Evolutionary conservation across 2,329 filamentous ascomycete genomes (phyloP).

Genomic region (Tympanopsis confertula): DNA sequence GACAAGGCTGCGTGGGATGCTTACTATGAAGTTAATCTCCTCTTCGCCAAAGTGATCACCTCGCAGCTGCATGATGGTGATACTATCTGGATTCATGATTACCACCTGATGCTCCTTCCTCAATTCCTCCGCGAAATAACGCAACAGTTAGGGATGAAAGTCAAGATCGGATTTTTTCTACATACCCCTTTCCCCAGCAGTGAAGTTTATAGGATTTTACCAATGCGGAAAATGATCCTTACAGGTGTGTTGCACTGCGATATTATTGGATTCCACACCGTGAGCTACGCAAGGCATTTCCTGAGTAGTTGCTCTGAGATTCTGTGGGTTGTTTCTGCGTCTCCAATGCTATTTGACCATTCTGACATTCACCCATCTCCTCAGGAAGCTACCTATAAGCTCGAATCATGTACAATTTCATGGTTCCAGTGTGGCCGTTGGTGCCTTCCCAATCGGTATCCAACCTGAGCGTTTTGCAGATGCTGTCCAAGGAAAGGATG

Average conservation of each 20-base stretch:
- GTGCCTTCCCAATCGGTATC: constrained; percentile 94
- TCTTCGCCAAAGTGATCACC: constrained; percentile 81
- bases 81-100: constrained; percentile 96
- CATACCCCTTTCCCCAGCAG: constrained; percentile 95
- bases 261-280: constrained; percentile 94
- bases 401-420: too few species aligned
- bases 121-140: constrained; percentile 90
- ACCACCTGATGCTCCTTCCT: constrained; percentile 93
- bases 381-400: constrained; percentile 48
- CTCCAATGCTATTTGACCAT: not conserved
- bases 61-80: constrained; percentile 86
- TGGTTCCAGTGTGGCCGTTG: constrained; percentile 79
- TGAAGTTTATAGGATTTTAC: constrained; percentile 91
- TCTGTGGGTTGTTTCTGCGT: constrained; percentile 61
- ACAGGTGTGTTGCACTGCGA: constrained; percentile 85
- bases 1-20: constrained; percentile 90
- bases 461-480: constrained; percentile 94
- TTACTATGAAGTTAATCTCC: constrained; percentile 82
- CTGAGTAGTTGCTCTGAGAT: constrained; percentile 61
- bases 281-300: constrained; percentile 97
- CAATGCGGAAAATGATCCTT: constrained; percentile 80
- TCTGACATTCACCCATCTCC: not conserved
- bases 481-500: constrained; percentile 71
- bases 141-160: constrained; percentile 60
- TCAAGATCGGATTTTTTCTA: constrained; percentile 94